Evolutionary conservation across 208 protist genomes (phyloP), one percentile per base, ranked within the genome.

Genomic region (Acanthamoeba sp.): DNA sequence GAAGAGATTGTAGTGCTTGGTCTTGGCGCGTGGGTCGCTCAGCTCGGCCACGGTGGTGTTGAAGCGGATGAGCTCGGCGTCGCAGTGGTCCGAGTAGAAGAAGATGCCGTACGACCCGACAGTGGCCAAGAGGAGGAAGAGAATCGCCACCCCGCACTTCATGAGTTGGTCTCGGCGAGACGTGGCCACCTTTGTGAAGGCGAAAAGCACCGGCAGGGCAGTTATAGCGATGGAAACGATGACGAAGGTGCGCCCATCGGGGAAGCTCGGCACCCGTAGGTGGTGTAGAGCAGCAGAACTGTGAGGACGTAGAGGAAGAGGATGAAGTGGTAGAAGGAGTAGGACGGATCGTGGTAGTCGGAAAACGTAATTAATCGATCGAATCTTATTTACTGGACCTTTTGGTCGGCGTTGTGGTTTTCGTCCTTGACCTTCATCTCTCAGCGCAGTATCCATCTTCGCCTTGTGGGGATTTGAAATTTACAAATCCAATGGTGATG

Each of bases 291-390:
- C 40, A 91, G 85, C 34, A 91, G 40, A 24, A 91, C 73, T 7
- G 62, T 91, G 38, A 91, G 62, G 36, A 76, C 32, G 40, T 91
- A 91, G 59, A 91, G 85, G 57, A 91, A 91, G 85, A 76, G 59
- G 62, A 91, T 73, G 85, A 91, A 91, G 85, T 91, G 85, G 85
- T 91, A 91, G 85, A 91, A 91, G 40, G 85, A 76, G 57, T 91
- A 91, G 10, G 85, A 91, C 6, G 0, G 34, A 40, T 91, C 85
- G 38, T 76, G 59, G 20, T 38, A 48, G 34, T 91, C 85, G 12
- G 85, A 42, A 76, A 91, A 91, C 14, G 62, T 91, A 50, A 91
- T 85, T 57, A 85, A 85, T 85, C n/a, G n/a, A n/a, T n/a, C 76
- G 76, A 50, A 85, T 57, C 52, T 59, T 59, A 22, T 59, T 59